Evolutionary conservation across 768 basidiomycete genomes (phyloP).

Genomic region (Mycena rebaudengoi): DNA sequence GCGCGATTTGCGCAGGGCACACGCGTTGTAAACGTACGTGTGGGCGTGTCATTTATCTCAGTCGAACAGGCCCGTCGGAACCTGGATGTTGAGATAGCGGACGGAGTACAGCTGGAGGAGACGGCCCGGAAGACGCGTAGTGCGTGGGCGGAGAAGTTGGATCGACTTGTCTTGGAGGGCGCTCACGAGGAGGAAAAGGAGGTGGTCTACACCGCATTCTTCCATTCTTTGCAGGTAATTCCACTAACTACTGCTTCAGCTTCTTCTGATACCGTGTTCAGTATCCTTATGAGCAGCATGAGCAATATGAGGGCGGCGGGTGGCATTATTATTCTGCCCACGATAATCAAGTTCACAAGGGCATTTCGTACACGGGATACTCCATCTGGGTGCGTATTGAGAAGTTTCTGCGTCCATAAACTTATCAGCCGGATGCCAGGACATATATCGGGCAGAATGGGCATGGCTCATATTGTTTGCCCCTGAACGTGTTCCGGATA

Average conservation of each 20-base stretch:
- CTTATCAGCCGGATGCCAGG: slow-evolving; percentile 47
- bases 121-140: slow-evolving; percentile 52
- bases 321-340: slow-evolving; percentile 82
- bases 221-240: slow-evolving; percentile 38
- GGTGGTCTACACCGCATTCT: slow-evolving; percentile 53
- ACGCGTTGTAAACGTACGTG: slow-evolving; percentile 52
- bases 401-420: neutral
- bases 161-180: slow-evolving; percentile 49
- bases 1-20: slow-evolving; percentile 42
- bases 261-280: slow-evolving; percentile 35
- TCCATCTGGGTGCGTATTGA: slow-evolving; percentile 71
- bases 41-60: slow-evolving; percentile 72
- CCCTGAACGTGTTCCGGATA: slow-evolving; percentile 78
- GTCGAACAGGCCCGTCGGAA: slow-evolving; percentile 61
- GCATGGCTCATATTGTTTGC: slow-evolving; percentile 81
- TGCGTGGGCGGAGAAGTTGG: slow-evolving; percentile 59
- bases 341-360: slow-evolving; percentile 67
- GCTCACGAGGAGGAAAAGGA: slow-evolving; percentile 49
- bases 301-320: too few relatives aligned
- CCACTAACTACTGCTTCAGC: neutral
- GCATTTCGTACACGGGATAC: slow-evolving; percentile 82
- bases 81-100: slow-evolving; percentile 55
- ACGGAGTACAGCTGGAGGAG: slow-evolving; percentile 49
- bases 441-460: slow-evolving; percentile 83
- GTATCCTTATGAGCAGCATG: slow-evolving; percentile 82